Evolutionary conservation across 2,329 filamentous ascomycete genomes (phyloP).

Genomic region (Ilyonectria destructans): DNA sequence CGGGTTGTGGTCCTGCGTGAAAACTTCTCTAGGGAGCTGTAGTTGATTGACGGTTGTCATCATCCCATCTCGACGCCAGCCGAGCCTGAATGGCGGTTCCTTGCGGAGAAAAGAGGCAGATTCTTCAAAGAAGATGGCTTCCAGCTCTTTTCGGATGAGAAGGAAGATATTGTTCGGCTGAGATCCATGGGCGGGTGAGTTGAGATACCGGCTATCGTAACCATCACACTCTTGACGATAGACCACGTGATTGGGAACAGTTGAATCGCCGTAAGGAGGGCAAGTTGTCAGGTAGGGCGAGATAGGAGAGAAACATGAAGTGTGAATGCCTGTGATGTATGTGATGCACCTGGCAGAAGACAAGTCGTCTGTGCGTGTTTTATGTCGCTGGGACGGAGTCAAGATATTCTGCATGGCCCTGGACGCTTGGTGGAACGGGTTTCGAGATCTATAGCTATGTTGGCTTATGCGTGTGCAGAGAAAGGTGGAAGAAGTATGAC

Average conservation of each 20-base stretch:
- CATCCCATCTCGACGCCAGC: not conserved
- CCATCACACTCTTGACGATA: not conserved
- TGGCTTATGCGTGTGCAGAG: no score
- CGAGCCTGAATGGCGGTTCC: not conserved
- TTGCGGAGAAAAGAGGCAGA: not conserved
- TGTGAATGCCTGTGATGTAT: not conserved
- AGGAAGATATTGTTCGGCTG: not conserved
- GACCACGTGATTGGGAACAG: not conserved
- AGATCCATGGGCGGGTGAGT: not conserved
- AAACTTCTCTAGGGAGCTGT: not conserved
- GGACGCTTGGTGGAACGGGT: no score
- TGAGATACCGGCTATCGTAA: not conserved
- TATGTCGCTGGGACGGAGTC: not conserved
- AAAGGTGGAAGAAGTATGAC: no score
- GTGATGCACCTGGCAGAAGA: not conserved
- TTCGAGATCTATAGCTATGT: no score
- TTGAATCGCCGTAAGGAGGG: not conserved
- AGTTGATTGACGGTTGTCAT: not conserved
- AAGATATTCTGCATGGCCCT: no score
- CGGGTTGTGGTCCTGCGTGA: not conserved
- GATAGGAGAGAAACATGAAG: not conserved
- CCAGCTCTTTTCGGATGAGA: constrained; percentile 5
- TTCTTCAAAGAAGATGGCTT: constrained; percentile 1
- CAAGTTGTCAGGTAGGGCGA: not conserved
- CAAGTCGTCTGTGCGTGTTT: not conserved